phyloP scores from a whole-genome alignment of 2,329 filamentous ascomycete species.

The Xylariaceae sp. region DNA sequence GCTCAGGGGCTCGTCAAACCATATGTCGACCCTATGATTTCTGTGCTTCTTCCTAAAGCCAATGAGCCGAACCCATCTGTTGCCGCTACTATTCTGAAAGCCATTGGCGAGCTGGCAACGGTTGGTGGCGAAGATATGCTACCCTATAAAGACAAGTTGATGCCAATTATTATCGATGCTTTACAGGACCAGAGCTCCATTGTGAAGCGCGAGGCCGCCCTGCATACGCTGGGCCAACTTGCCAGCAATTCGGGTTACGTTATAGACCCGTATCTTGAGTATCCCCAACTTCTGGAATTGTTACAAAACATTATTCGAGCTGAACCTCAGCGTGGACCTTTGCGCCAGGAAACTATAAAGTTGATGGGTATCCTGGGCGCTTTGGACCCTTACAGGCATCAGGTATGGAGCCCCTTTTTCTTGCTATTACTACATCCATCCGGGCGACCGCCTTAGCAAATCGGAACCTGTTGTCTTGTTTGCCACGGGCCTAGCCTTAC shows the following conservation, averaged over 20 bases:
- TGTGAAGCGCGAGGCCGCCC: constrained; percentile 81
- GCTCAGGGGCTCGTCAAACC: constrained; percentile 90
- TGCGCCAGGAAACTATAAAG: constrained; percentile 93
- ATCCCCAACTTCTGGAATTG: constrained; percentile 87
- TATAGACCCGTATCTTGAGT: constrained; percentile 91
- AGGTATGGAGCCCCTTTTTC: constrained; percentile 40
- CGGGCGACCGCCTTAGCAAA: not conserved
- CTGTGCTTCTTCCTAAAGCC: constrained; percentile 88
- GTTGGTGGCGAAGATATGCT: constrained; percentile 94
- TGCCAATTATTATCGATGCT: constrained; percentile 91
- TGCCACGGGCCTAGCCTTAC: not conserved
- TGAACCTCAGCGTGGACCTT: constrained; percentile 73
- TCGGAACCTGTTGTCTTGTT: not conserved
- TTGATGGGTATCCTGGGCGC: constrained; percentile 93
- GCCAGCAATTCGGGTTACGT: constrained; percentile 97
- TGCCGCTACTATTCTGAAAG: constrained; percentile 89
- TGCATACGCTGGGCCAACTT: constrained; percentile 85
- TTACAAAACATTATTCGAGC: constrained; percentile 91
- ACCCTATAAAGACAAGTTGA: constrained; percentile 82
- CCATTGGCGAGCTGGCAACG: constrained; percentile 87
- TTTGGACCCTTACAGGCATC: constrained; percentile 92
- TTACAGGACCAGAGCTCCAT: constrained; percentile 91
- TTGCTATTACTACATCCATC: constrained; percentile 16
- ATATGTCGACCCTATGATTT: constrained; percentile 95
- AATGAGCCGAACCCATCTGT: constrained; percentile 80